Conservation (phyloP, 106 monocot species). For the Acorus calamus region DNA sequence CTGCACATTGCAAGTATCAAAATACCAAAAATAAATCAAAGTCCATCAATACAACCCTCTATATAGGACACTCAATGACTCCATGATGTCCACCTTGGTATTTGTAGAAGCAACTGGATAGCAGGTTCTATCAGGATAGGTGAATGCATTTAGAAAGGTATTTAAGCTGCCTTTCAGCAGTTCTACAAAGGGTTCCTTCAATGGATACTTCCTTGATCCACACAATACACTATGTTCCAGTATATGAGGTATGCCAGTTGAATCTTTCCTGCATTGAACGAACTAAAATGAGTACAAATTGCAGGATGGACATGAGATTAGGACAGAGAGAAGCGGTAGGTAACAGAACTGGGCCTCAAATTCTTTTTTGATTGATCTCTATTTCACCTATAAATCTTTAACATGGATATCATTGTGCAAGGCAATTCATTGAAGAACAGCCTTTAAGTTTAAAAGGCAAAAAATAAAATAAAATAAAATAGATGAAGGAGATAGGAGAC, state of each 20-base stretch:
- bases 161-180: slow-evolving; percentile 88
- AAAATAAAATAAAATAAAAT: too few relatives aligned
- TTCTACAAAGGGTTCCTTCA: slow-evolving; percentile 98
- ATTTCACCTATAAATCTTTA: too few relatives aligned
- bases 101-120: slow-evolving; percentile 99
- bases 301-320: too few relatives aligned
- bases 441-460: too few relatives aligned
- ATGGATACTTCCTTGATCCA: slow-evolving; percentile 96
- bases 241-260: slow-evolving; percentile 98
- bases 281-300: background rate
- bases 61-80: background rate
- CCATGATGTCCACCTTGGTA: slow-evolving; percentile 44
- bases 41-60: too few relatives aligned
- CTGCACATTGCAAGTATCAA: slow-evolving; percentile 24
- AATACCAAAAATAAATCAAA: background rate
- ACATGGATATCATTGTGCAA: too few relatives aligned
- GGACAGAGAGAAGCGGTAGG: too few relatives aligned
- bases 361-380: too few relatives aligned
- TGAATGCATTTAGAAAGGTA: slow-evolving; percentile 98
- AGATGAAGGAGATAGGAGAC: too few relatives aligned
- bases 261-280: slow-evolving; percentile 69
- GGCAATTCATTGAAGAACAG: too few relatives aligned
- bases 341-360: too few relatives aligned
- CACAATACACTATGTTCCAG: slow-evolving; percentile 98
- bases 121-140: slow-evolving; percentile 98